A percentile compares a stretch with the other conserved stretches of the same genome.
Conservation (phyloP, 805 yeast genomes). For the Jamesozyma piceae region DNA sequence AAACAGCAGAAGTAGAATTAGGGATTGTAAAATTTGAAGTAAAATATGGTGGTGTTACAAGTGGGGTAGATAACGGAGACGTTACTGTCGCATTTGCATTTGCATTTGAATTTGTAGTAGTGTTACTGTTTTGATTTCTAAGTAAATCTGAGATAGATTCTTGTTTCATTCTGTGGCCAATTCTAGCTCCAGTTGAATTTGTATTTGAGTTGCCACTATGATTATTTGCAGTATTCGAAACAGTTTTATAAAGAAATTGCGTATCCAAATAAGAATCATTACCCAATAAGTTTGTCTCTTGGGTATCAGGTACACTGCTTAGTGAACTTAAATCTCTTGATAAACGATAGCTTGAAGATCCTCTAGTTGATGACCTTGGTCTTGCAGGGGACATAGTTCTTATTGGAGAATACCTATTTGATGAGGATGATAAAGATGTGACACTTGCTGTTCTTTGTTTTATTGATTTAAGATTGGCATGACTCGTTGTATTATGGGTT, state of each 20-base stretch:
- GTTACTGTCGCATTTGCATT: conserved; percentile 4
- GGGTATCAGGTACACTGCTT: conserved; percentile 12
- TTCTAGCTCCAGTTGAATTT: conserved; percentile 5
- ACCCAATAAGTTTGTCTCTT: conserved; percentile 6
- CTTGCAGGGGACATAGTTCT: conserved; percentile 26
- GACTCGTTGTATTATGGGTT: not conserved
- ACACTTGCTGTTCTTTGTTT: conserved; percentile 17
- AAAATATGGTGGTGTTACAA: conserved; percentile 9
- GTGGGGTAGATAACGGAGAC: conserved; percentile 5
- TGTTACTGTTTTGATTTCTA: not conserved
- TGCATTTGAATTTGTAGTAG: not conserved
- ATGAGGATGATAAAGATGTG: conserved; percentile 19
- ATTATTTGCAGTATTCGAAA: conserved; percentile 2
- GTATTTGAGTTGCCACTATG: conserved; percentile 3
- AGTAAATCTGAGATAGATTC: conserved; percentile 25
- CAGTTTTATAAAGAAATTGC: conserved; percentile 6
- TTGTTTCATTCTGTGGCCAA: conserved; percentile 24
- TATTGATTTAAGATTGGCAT: conserved; percentile 6
- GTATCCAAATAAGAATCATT: conserved; percentile 21
- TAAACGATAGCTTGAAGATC: conserved; percentile 18
- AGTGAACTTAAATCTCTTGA: conserved; percentile 22
- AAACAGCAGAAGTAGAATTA: conserved; percentile 5
- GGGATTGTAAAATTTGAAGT: conserved; percentile 3
- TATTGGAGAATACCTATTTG: conserved; percentile 24
- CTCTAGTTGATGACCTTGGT: conserved; percentile 24